Base-by-base conservation (phyloP, 1,284 basidiomycete genomes). In the Meira nashicola region DNA sequence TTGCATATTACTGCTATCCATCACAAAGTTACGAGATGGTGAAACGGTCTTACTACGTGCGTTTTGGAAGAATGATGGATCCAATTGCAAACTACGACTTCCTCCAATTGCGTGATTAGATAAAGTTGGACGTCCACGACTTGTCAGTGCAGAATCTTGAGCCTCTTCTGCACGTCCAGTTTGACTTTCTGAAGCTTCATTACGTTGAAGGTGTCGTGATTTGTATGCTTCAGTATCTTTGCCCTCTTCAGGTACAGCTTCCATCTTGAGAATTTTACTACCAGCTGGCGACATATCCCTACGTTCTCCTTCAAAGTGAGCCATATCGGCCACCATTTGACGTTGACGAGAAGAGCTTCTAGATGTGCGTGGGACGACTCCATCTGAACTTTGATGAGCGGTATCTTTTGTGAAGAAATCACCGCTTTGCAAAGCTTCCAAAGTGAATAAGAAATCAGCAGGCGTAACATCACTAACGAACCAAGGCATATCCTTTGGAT, bases 391-490 rank as follows among this genome's bases (percentile, higher is more conserved):
- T 33, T 33, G 28, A 62, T 46, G 17, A 56, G 44, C n/a, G 62
- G 53, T 7, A 14, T 62, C 56, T 23, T 58, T 57, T 15, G 83
- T 73, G 52, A 87, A 83, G 65, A 89, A 87, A 39, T 62, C 83
- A 5, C 78, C 71, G 58, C 82, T 79, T 14, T 76, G 68, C 21
- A 84, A 80, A 21, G 81, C 80, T 23, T 81, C 78, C 66, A 84
- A 62, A 25, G 77, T 72, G 60, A 67, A 55, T 14, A 58, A 54
- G 53, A 80, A 75, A 65, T 81, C 78, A 51, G 76, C 60, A 47
- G 66, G 66, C 19, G 64, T 70, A 54, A 70, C 71, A 60, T 72
- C 72, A 60, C 66, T 68, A 21, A 74, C 74, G 67, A 72, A 77
- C 74, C 71, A 78, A 33, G 68, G 78, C 71, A 77, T 74, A 60